These are phyloP conservation scores for Papilionanthe hybrid DNA, from an alignment of 116 monocot genomes.

Conservation along the genomic window DNA sequence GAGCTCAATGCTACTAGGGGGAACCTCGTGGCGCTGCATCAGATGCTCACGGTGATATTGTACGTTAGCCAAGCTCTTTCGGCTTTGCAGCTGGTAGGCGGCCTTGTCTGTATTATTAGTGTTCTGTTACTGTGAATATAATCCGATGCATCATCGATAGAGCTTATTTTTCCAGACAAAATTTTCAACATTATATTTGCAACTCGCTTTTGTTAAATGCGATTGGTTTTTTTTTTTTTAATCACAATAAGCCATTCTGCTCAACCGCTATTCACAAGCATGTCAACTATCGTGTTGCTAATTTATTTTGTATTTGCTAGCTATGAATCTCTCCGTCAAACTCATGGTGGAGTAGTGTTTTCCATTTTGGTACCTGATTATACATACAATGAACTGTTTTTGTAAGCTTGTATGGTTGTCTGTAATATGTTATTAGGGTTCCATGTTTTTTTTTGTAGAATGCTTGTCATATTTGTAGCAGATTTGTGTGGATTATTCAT, in stretches of 20 bases:
- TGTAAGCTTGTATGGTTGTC: neutral
- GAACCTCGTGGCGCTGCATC: slow-evolving; percentile 74
- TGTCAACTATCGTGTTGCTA: neutral
- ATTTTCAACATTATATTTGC: neutral
- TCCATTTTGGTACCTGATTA: neutral
- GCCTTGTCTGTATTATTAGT: neutral
- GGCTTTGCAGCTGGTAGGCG: slow-evolving; percentile 76
- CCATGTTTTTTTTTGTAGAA: neutral
- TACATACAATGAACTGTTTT: neutral
- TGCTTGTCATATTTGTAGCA: neutral
- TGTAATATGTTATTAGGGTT: neutral
- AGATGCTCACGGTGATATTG: slow-evolving; percentile 88
- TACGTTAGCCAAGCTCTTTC: slow-evolving; percentile 87
- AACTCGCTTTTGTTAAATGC: neutral
- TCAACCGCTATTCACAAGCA: neutral
- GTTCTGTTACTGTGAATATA: neutral
- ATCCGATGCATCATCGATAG: neutral
- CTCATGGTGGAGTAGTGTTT: neutral
- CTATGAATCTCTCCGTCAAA: neutral
- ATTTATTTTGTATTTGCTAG: neutral
- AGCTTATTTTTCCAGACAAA: neutral
- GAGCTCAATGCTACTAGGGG: slow-evolving; percentile 73
- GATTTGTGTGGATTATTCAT: neutral
- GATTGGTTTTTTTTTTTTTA: neutral
- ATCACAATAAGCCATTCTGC: neutral